Base-by-base conservation (phyloP, 169 alveolate genomes). In the Toxoplasma gondii region DNA sequence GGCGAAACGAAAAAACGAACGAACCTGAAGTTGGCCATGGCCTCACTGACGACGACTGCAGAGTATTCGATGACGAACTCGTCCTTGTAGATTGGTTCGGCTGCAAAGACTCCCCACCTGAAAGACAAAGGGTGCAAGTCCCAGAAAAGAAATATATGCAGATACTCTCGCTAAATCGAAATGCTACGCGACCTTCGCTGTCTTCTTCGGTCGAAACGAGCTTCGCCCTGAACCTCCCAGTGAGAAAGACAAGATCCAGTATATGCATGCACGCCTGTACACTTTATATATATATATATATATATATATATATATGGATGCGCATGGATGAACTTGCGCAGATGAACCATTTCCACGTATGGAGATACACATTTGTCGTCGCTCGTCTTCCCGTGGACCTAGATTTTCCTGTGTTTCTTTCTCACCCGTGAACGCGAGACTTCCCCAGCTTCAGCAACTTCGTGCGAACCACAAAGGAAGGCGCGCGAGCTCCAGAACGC, bases 51-150 rank as follows among this genome's bases (percentile, higher is more conserved):
- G 39, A 91, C 92, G 41, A 36, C 49, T 4, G 92, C 94, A 2
- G 94, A 83, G 92, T 94, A 94, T 81, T 94, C 96, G 31, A 91
- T 87, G 83, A 94, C 88, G 58, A 86, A 94, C 67, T 91, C 94
- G 58, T 91, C 96, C 31, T 87, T 78, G 34, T 80, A 34, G 24
- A 94, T 94, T 16, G 83, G 91, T 92, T 90, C 93, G 36, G 88
- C 93, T n/a, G 93, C 93, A 41, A 90, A 90, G 78, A 90, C 93
- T 10, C 93, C 93, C 93, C 93, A 90, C 53, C 93, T 90, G 93
- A n/a, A 70, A 53, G 36, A 27, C 29, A 34, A 12, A n/a, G 12
- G n/a, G 29, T 31, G 58, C 29, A 31, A 4, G 24, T 7, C 74
- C 7, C 74, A 78, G 86, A 31, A 45, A 78, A n/a, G 43, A 31